Conservation (phyloP, 208 protist genomes). For the Zelonia costaricensis region DNA sequence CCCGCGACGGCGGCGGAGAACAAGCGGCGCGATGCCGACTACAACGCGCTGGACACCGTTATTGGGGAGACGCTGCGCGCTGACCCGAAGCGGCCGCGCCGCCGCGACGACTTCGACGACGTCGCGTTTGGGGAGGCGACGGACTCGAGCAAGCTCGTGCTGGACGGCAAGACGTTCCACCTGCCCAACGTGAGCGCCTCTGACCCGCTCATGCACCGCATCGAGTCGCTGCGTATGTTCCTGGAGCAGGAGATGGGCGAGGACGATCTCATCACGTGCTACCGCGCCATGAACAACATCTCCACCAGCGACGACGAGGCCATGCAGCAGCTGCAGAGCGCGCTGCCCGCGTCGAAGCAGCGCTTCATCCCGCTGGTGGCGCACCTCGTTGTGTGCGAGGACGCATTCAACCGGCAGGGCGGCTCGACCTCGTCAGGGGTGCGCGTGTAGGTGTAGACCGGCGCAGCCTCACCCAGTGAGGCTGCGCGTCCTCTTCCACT, state of each 20-base stretch:
- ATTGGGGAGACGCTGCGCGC: slow-evolving; percentile 56
- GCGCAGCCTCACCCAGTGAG: no score
- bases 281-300: slow-evolving; percentile 81
- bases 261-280: slow-evolving; percentile 60
- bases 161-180: slow-evolving; percentile 89
- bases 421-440: not conserved
- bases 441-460: not conserved
- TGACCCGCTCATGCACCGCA: slow-evolving; percentile 89
- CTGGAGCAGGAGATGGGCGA: slow-evolving; percentile 85
- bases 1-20: slow-evolving; percentile 31
- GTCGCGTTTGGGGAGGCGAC: slow-evolving; percentile 38
- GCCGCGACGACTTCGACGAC: slow-evolving; percentile 73
- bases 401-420: slow-evolving; percentile 79
- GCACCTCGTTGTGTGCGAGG: slow-evolving; percentile 88
- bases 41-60: slow-evolving; percentile 64
- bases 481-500: no score
- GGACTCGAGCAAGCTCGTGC: slow-evolving; percentile 73
- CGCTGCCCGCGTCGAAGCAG: slow-evolving; percentile 61
- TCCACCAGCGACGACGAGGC: slow-evolving; percentile 72
- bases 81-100: slow-evolving; percentile 2
- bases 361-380: slow-evolving; percentile 83
- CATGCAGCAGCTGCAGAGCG: slow-evolving; percentile 62
- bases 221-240: slow-evolving; percentile 90
- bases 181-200: slow-evolving; percentile 74
- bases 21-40: slow-evolving; percentile 57